Conservation (phyloP, 2,329 filamentous ascomycete genomes). For the Fusarium caatingaense region DNA sequence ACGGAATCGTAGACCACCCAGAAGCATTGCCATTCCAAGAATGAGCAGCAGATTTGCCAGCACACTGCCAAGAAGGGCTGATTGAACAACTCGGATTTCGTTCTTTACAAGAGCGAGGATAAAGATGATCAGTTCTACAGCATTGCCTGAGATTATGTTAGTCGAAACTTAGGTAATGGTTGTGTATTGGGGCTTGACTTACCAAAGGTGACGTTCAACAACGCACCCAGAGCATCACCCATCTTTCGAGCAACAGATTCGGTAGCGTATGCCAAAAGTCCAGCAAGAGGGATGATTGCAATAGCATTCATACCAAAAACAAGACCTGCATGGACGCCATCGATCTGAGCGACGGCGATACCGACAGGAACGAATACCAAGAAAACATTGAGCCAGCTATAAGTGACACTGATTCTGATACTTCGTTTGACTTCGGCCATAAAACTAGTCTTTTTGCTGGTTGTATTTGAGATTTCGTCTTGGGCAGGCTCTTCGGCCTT, state of each 20-base stretch:
- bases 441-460: conserved; percentile 54
- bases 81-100: conserved; percentile 91
- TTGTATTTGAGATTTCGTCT: conserved; percentile 47
- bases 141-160: conserved; percentile 54
- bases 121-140: conserved; percentile 83
- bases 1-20: conserved; percentile 86
- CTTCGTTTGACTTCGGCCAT: conserved; percentile 62
- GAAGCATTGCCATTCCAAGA: conserved; percentile 89
- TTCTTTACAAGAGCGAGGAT: conserved; percentile 49
- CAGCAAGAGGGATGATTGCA: conserved; percentile 80
- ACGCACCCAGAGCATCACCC: conserved; percentile 77
- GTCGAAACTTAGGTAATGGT: too few relatives aligned
- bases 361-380: conserved; percentile 83
- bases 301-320: conserved; percentile 80
- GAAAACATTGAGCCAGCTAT: conserved; percentile 83
- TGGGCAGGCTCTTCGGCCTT: conserved; percentile 33
- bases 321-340: conserved; percentile 66
- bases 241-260: conserved; percentile 79
- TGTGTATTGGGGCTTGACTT: conserved; percentile 53
- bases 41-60: conserved; percentile 89
- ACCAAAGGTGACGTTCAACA: conserved; percentile 82
- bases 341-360: conserved; percentile 70
- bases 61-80: conserved; percentile 89
- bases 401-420: conserved; percentile 68
- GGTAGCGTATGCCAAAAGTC: conserved; percentile 77